Percentiles rank a stretch among this genome's conserved stretches.
Evolutionary conservation across 495 filamentous ascomycete genomes (phyloP).

Genomic region (Thozetella sp.): DNA sequence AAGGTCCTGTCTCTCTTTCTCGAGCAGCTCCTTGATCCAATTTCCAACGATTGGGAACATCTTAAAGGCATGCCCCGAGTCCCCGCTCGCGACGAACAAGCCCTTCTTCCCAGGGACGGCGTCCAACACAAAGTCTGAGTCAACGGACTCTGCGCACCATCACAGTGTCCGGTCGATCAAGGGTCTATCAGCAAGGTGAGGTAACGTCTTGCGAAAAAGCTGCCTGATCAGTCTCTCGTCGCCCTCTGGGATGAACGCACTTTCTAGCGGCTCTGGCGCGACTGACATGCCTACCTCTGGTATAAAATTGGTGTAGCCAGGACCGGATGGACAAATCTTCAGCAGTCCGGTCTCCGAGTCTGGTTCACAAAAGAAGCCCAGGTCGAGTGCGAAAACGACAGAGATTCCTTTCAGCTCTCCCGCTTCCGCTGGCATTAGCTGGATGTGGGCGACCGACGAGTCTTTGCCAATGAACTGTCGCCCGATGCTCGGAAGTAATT

Average conservation of each 20-base stretch:
- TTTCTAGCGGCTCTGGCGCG: slow-evolving; percentile 21
- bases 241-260: slow-evolving; percentile 42
- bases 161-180: slow-evolving; percentile 50
- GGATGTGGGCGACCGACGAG: slow-evolving; percentile 56
- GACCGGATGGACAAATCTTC: slow-evolving; percentile 57
- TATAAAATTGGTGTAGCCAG: slow-evolving; percentile 50
- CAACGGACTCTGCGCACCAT: slow-evolving; percentile 59
- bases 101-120: slow-evolving; percentile 45
- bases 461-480: slow-evolving; percentile 47
- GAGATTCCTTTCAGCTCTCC: slow-evolving; percentile 52
- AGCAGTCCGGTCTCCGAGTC: slow-evolving; percentile 53
- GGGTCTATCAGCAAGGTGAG: slow-evolving; percentile 47
- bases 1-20: slow-evolving; percentile 18
- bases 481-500: slow-evolving; percentile 22
- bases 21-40: slow-evolving; percentile 38
- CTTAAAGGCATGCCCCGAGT: slow-evolving; percentile 59
- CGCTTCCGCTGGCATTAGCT: slow-evolving; percentile 53
- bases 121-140: slow-evolving; percentile 59
- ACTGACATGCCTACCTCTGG: slow-evolving; percentile 20
- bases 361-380: slow-evolving; percentile 64
- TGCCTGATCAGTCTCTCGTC: slow-evolving; percentile 49
- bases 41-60: slow-evolving; percentile 56
- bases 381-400: slow-evolving; percentile 54
- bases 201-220: slow-evolving; percentile 50
- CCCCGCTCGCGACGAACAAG: slow-evolving; percentile 50